phyloP scores from a whole-genome alignment of 2,329 filamentous ascomycete species.

The Rutstroemia sp. region DNA sequence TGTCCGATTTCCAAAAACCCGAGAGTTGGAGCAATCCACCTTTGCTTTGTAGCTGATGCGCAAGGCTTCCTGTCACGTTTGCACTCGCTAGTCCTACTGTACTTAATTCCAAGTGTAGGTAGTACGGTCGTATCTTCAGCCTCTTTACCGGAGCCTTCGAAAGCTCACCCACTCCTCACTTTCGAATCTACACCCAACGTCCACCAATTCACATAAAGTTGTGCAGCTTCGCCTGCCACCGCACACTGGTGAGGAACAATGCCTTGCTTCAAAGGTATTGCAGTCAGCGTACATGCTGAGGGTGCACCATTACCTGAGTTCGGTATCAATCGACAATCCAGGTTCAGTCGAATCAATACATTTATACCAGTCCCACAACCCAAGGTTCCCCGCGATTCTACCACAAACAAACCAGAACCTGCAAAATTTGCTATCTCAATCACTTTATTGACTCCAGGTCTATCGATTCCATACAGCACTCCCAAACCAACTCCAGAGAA shows the following conservation, averaged over 20 bases:
- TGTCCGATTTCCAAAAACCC: too few relatives aligned
- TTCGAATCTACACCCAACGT: neutral
- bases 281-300: slow-evolving; percentile 88
- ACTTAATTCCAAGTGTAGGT: too few relatives aligned
- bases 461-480: slow-evolving; percentile 87
- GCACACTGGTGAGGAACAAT: slow-evolving; percentile 34
- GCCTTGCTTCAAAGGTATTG: slow-evolving; percentile 99
- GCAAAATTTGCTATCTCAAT: slow-evolving; percentile 98
- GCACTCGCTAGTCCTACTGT: too few relatives aligned
- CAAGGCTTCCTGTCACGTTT: too few relatives aligned
- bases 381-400: slow-evolving; percentile 57
- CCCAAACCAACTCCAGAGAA: slow-evolving; percentile 72
- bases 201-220: slow-evolving; percentile 9
- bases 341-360: slow-evolving; percentile 85
- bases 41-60: too few relatives aligned
- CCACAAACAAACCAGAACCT: slow-evolving; percentile 72
- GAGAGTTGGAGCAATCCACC: too few relatives aligned
- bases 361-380: slow-evolving; percentile 95
- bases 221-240: slow-evolving; percentile 21
- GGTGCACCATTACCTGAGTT: slow-evolving; percentile 80
- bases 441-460: slow-evolving; percentile 80
- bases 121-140: neutral
- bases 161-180: slow-evolving; percentile 6
- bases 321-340: slow-evolving; percentile 89
- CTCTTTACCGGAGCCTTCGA: slow-evolving; percentile 6